Evolutionary conservation across 176 grass and related monocot genomes (phyloP).

Genomic region (Oryza punctata): DNA sequence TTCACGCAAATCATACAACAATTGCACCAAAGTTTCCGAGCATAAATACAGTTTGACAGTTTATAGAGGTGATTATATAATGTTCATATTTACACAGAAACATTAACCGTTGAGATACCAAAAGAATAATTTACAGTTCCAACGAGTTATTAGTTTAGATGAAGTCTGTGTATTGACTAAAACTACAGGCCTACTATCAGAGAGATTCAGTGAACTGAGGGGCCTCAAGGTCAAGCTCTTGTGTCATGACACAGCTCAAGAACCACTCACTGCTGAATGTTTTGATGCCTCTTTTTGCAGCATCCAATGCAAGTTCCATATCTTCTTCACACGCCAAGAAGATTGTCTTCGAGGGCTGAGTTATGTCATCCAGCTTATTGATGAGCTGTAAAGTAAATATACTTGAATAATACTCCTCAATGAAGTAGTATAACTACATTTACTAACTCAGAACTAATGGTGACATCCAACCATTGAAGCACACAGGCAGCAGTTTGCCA

Average conservation of each 20-base stretch:
- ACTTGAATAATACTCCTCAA: constrained; percentile 9
- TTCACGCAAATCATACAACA: neutral
- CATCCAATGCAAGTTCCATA: constrained; percentile 53
- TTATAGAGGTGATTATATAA: neutral
- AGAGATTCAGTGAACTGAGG: constrained; percentile 78
- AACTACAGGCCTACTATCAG: constrained; percentile 22
- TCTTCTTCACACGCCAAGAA: constrained; percentile 84
- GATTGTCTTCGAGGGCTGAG: constrained; percentile 55
- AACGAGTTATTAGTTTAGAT: neutral
- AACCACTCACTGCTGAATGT: constrained; percentile 88
- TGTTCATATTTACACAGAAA: constrained; percentile 15
- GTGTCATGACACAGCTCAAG: constrained; percentile 88
- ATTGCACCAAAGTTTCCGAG: neutral
- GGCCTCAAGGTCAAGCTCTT: constrained; percentile 76
- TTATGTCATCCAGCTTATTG: constrained; percentile 36
- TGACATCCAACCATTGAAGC: neutral
- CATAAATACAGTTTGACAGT: constrained; percentile 1
- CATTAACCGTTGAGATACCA: neutral
- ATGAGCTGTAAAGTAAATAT: constrained; percentile 52
- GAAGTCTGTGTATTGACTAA: neutral
- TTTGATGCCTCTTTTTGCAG: constrained; percentile 59
- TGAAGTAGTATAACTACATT: neutral
- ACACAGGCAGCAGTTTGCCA: neutral
- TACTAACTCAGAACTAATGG: neutral
- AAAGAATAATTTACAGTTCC: constrained; percentile 14